Evolutionary conservation across 148 eudicot species (phyloP).

Genomic region (Spergularia bocconei): DNA sequence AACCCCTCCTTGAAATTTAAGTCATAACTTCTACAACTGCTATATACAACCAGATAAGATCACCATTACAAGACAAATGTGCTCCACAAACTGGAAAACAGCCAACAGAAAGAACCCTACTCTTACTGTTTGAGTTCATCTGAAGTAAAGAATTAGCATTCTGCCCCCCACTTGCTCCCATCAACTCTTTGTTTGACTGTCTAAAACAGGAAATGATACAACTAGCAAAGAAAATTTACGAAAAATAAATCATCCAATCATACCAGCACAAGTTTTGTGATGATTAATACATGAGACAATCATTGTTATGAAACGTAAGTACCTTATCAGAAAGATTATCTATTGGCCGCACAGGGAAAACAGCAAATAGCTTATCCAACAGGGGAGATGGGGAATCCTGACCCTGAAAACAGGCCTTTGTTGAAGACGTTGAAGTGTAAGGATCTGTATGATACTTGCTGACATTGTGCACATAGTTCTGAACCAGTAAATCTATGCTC

Average conservation of each 20-base stretch:
- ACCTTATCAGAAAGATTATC: conserved; percentile 73
- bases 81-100: neutral
- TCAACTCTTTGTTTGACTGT: neutral
- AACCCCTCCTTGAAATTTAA: neutral
- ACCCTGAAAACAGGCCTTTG: conserved; percentile 24
- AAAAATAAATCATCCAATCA: neutral
- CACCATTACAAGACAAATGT: neutral
- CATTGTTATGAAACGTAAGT: conserved; percentile 16
- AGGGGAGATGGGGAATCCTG: conserved; percentile 33
- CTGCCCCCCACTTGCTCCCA: neutral
- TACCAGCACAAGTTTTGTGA: neutral
- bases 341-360: conserved; percentile 57
- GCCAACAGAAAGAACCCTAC: no score
- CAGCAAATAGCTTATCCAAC: conserved; percentile 68
- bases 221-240: neutral
- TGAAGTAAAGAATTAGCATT: no score
- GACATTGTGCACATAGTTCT: conserved; percentile 45
- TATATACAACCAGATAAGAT: neutral
- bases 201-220: neutral
- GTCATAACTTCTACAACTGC: neutral
- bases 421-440: conserved; percentile 32
- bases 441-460: conserved; percentile 30
- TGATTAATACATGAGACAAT: neutral
- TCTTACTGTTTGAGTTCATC: no score
- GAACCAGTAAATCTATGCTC: conserved; percentile 63